phyloP scores from a whole-genome alignment of 176 grass and related monocot species.

The Triticum turgidum region DNA sequence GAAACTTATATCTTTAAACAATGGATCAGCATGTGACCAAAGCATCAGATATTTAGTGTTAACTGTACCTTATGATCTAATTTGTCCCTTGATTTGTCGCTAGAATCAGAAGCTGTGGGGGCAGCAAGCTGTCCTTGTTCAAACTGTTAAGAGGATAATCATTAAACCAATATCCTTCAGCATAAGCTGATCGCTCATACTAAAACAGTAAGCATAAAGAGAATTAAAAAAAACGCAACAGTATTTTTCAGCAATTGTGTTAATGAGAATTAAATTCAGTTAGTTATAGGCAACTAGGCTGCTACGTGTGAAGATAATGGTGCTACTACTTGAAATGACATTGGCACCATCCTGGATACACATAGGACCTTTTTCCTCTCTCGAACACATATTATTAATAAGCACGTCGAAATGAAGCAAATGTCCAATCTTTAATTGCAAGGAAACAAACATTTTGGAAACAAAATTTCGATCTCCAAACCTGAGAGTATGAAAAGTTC shows the following conservation, averaged over 20 bases:
- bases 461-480: constrained; percentile 17
- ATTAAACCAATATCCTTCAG: constrained; percentile 9
- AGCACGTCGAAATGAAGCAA: background rate
- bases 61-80: constrained; percentile 73
- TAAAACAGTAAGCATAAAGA: background rate
- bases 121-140: constrained; percentile 60
- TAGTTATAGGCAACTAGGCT: background rate
- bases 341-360: background rate
- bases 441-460: background rate
- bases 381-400: background rate
- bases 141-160: constrained; percentile 43
- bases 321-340: background rate
- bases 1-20: constrained; percentile 13
- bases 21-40: background rate
- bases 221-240: background rate
- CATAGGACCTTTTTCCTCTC: background rate
- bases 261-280: background rate
- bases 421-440: background rate
- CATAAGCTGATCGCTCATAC: constrained; percentile 2
- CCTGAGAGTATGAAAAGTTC: background rate
- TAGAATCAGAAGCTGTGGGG: constrained; percentile 66
- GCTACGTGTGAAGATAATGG: background rate
- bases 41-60: constrained; percentile 3
- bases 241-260: background rate
- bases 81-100: constrained; percentile 80